Evolutionary conservation across 257 asterid genomes (phyloP).

Genomic region (Rehmannia glutinosa): DNA sequence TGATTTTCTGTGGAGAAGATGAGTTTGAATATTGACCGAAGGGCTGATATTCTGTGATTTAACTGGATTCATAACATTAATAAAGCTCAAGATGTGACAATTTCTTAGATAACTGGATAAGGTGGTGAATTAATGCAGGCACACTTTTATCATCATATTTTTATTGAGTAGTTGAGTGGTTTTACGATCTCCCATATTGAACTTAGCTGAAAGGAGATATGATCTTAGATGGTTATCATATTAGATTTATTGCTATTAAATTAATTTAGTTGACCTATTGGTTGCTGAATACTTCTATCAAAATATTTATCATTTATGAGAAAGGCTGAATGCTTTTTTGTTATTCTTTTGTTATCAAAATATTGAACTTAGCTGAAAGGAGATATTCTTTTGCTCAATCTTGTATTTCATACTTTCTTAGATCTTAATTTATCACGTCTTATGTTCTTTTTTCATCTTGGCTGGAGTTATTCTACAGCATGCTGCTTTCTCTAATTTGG

Average conservation of each 20-base stretch:
- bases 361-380: no score
- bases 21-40: background rate
- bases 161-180: background rate
- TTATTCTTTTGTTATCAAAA: no score
- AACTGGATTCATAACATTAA: background rate
- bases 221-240: slow-evolving; percentile 6
- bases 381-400: background rate
- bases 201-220: background rate
- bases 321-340: background rate
- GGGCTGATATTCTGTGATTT: background rate
- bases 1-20: background rate
- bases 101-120: background rate
- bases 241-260: slow-evolving; percentile 1
- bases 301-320: slow-evolving; percentile 4
- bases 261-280: slow-evolving; percentile 12
- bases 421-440: background rate
- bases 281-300: slow-evolving; percentile 4
- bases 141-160: slow-evolving; percentile 3
- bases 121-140: slow-evolving; percentile 4
- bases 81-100: slow-evolving; percentile 10
- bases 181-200: slow-evolving; percentile 6
- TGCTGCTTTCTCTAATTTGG: slow-evolving; percentile 81
- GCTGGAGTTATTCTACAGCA: slow-evolving; percentile 59
- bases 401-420: background rate
- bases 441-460: slow-evolving; percentile 16